Conservation (phyloP, 305 asterid species). For the Rubia peregrina region DNA sequence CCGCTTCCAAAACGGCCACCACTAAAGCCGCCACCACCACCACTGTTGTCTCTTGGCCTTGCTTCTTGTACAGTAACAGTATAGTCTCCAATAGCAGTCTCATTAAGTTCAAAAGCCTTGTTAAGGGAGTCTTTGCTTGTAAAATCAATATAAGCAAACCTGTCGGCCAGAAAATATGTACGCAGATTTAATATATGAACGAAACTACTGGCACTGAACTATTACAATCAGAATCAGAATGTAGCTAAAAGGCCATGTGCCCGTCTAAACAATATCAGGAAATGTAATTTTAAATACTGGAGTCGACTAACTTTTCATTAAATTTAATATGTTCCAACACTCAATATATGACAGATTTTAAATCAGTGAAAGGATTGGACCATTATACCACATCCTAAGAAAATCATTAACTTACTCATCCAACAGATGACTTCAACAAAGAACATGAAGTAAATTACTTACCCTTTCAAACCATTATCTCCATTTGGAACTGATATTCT, state of each 20-base stretch:
- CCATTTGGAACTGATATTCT: conserved; percentile 53
- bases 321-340: too few relatives aligned
- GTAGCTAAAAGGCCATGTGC: too few relatives aligned
- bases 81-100: conserved; percentile 40
- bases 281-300: too few relatives aligned
- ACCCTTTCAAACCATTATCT: conserved; percentile 72
- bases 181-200: too few relatives aligned
- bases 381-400: too few relatives aligned
- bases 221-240: too few relatives aligned
- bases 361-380: too few relatives aligned
- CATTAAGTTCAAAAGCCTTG: conserved; percentile 52
- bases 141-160: conserved; percentile 67
- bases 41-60: conserved; percentile 39
- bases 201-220: too few relatives aligned
- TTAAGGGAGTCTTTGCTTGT: conserved; percentile 30
- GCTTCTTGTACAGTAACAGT: conserved; percentile 54
- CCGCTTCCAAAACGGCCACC: conserved; percentile 33
- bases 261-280: too few relatives aligned
- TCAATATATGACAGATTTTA: not conserved
- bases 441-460: conserved; percentile 7
- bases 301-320: too few relatives aligned
- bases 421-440: not conserved
- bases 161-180: conserved; percentile 13
- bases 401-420: too few relatives aligned
- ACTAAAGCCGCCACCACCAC: conserved; percentile 20